phyloP scores from a whole-genome alignment of 176 grass and related monocot species.

The Saccharum spontaneum region DNA sequence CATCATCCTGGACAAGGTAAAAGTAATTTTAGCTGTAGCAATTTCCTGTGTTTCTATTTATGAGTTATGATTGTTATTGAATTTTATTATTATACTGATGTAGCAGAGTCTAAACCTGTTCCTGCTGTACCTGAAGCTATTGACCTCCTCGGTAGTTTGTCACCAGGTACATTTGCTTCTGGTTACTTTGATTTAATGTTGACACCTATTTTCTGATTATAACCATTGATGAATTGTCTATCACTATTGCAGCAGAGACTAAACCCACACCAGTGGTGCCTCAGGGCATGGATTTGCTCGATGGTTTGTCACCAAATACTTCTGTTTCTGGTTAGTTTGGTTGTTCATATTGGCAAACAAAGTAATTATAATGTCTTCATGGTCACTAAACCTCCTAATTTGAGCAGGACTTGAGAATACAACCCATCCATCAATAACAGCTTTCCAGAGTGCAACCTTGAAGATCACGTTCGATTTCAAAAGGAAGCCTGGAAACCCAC shows the following conservation, averaged over 20 bases:
- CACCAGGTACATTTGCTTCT: constrained; percentile 58
- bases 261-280: constrained; percentile 44
- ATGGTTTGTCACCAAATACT: constrained; percentile 67
- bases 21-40: constrained; percentile 22
- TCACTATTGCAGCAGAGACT: constrained; percentile 34
- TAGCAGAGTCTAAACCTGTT: constrained; percentile 50
- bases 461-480: constrained; percentile 77
- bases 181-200: constrained; percentile 48
- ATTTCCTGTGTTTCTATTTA: constrained; percentile 15
- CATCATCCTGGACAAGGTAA: constrained; percentile 49
- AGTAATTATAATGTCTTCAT: neutral
- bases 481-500: constrained; percentile 69
- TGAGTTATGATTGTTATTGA: constrained; percentile 13
- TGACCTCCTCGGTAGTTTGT: constrained; percentile 79
- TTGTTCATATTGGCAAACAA: constrained; percentile 30
- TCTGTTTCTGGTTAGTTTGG: constrained; percentile 62
- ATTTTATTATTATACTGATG: constrained; percentile 12
- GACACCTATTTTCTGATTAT: constrained; percentile 25
- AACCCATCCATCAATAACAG: constrained; percentile 59
- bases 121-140: constrained; percentile 53
- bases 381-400: constrained; percentile 28
- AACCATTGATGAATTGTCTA: constrained; percentile 27
- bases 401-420: constrained; percentile 57
- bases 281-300: constrained; percentile 66
- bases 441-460: constrained; percentile 86